Percentiles rank a stretch among this genome's conserved stretches.
Conservation (phyloP, 2,329 filamentous ascomycete species). For the Colletotrichum trifolii region DNA sequence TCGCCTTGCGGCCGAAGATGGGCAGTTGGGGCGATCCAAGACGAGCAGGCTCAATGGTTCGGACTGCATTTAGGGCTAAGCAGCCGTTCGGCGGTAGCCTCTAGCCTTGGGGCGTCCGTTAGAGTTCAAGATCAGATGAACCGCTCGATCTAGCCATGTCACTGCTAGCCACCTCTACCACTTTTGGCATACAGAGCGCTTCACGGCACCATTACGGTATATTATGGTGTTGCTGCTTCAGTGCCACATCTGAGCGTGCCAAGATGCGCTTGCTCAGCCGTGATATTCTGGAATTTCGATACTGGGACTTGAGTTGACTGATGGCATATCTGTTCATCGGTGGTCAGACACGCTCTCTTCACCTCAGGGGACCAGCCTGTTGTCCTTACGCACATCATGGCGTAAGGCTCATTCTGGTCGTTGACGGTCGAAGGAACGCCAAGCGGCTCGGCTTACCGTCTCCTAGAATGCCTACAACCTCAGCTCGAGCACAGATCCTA, state of each 20-base stretch:
- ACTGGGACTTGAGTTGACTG: no score
- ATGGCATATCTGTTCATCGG: no score
- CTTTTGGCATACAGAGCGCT: not conserved
- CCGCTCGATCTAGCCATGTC: slow-evolving; percentile 22
- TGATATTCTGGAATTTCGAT: no score
- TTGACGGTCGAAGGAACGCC: no score
- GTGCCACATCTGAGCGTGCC: slow-evolving; percentile 25
- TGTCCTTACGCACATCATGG: no score
- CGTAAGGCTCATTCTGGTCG: no score
- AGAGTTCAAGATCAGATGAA: slow-evolving; percentile 18
- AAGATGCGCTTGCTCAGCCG: not conserved
- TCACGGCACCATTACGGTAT: not conserved
- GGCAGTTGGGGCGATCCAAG: no score
- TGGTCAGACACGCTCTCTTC: no score
- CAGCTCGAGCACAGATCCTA: no score
- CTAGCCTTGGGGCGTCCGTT: slow-evolving; percentile 18
- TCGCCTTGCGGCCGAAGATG: slow-evolving; percentile 10
- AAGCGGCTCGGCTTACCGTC: no score
- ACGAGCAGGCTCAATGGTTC: not conserved
- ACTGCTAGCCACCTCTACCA: slow-evolving; percentile 16
- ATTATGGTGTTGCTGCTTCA: slow-evolving; percentile 7
- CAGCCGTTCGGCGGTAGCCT: not conserved
- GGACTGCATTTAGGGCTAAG: not conserved
- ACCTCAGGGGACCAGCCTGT: no score
- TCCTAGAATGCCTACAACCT: no score